Evolutionary conservation across 805 yeast genomes (phyloP).

Genomic region (Barnettozyma wickerhamii): DNA sequence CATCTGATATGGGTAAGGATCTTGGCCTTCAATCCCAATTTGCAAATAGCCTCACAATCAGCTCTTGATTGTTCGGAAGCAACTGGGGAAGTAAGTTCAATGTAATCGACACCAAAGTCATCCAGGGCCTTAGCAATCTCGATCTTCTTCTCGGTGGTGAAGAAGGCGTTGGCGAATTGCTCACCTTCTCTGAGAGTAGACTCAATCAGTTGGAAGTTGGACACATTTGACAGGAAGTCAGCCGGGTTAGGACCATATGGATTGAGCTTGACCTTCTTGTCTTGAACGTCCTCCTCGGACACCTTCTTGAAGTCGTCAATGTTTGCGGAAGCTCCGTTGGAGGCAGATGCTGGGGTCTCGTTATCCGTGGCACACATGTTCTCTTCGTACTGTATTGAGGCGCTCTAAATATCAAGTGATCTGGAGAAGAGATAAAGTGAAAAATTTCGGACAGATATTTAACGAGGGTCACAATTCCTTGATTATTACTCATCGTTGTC

Average conservation of each 20-base stretch:
- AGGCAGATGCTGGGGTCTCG: conserved; percentile 20
- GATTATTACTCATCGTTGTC: conserved; percentile 3
- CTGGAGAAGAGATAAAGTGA: neutral
- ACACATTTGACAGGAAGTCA: conserved; percentile 86
- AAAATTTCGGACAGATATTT: too few relatives aligned
- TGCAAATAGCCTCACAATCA: conserved; percentile 98
- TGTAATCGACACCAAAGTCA: conserved; percentile 97
- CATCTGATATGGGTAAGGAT: conserved; percentile 96
- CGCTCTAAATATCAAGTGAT: neutral
- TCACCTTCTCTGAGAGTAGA: conserved; percentile 98
- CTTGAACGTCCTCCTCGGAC: conserved; percentile 37
- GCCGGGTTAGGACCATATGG: conserved; percentile 97
- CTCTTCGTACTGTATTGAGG: too few relatives aligned
- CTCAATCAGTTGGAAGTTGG: conserved; percentile 86
- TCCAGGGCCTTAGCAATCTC: conserved; percentile 96
- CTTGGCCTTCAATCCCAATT: conserved; percentile 92
- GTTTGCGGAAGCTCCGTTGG: conserved; percentile 12
- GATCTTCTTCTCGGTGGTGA: conserved; percentile 89
- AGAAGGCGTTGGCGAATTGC: conserved; percentile 97
- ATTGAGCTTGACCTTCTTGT: conserved; percentile 37
- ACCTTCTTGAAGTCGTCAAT: conserved; percentile 35
- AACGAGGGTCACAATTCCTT: too few relatives aligned
- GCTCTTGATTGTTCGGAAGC: conserved; percentile 90
- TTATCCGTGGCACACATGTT: conserved; percentile 25
- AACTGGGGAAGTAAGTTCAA: conserved; percentile 95